These are phyloP conservation scores for Cyclostephanos invisitatus DNA, from an alignment of 108 stramenopile genomes.

Conservation along the genomic window DNA sequence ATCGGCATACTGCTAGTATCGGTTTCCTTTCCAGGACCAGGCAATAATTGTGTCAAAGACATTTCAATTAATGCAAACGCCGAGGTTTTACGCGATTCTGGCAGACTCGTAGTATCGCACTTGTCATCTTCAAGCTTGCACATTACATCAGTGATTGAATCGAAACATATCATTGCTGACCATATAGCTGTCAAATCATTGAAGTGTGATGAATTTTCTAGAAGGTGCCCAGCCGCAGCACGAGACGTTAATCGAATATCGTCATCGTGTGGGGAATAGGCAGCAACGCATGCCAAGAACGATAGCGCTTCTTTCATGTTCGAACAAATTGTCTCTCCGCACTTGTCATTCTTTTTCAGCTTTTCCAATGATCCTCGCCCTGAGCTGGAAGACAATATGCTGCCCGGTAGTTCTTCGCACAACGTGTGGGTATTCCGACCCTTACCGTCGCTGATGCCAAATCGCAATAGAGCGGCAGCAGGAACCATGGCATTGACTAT, in stretches of 20 bases:
- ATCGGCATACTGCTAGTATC: not conserved
- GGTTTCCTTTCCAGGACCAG: not conserved
- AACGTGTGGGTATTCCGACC: constrained; percentile 65
- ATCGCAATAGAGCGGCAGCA: constrained; percentile 66
- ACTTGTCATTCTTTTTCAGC: not conserved
- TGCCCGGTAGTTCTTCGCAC: constrained; percentile 21
- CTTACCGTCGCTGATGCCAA: constrained; percentile 44
- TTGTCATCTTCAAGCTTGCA: not conserved
- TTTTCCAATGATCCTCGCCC: not conserved
- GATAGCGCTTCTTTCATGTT: constrained; percentile 42
- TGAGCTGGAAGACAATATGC: constrained; percentile 1
- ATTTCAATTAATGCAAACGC: constrained; percentile 15
- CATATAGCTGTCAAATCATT: constrained; percentile 33
- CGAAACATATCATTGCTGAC: constrained; percentile 24
- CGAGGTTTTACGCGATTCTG: constrained; percentile 1
- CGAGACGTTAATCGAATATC: constrained; percentile 40
- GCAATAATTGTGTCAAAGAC: constrained; percentile 9
- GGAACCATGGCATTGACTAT: constrained; percentile 67
- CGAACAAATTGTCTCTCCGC: not conserved
- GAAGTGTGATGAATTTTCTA: constrained; percentile 52
- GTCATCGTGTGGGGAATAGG: constrained; percentile 38
- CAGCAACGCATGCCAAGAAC: constrained; percentile 41
- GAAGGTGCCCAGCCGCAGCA: constrained; percentile 57
- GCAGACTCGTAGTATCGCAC: not conserved
- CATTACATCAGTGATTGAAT: constrained; percentile 21